These are phyloP conservation scores for Isoetes taiwanensis DNA, from an alignment of 75 land plant species.

Conservation along the genomic window DNA sequence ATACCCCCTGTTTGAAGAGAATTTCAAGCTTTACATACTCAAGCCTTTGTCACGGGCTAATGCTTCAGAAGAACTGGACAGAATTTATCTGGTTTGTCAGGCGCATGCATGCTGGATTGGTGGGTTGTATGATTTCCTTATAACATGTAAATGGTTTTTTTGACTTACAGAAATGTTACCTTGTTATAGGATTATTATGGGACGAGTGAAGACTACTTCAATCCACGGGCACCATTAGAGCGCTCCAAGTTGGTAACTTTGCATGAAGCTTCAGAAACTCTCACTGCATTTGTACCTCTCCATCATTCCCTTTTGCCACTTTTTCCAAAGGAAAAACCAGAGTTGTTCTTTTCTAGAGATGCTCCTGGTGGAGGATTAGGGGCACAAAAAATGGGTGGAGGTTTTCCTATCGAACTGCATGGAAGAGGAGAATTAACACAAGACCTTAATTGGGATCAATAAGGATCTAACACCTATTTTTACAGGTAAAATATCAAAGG, in stretches of 20 bases:
- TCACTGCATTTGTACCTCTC: background rate
- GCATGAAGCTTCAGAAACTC: background rate
- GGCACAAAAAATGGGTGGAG: background rate
- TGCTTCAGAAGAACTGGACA: constrained; percentile 21
- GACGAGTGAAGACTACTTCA: constrained; percentile 22
- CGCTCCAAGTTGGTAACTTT: constrained; percentile 23
- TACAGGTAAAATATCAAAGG: no score
- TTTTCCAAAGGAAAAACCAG: background rate
- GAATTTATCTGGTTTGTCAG: constrained; percentile 39
- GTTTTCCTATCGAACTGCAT: no score
- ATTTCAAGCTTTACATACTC: constrained; percentile 39
- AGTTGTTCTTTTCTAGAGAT: constrained; percentile 1
- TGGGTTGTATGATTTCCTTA: background rate
- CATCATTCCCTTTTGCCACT: constrained; percentile 1
- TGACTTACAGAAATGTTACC: background rate
- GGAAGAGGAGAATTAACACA: no score
- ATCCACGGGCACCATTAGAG: constrained; percentile 21
- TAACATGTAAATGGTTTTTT: background rate
- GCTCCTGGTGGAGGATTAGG: constrained; percentile 7
- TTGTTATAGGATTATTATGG: constrained; percentile 34
- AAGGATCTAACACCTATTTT: no score
- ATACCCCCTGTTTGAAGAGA: constrained; percentile 24
- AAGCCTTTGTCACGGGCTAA: constrained; percentile 31
- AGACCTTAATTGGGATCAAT: no score
- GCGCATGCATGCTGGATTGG: constrained; percentile 56